Evolutionary conservation across 2,329 filamentous ascomycete genomes (phyloP).

Genomic region (Acrocalymma vagum): DNA sequence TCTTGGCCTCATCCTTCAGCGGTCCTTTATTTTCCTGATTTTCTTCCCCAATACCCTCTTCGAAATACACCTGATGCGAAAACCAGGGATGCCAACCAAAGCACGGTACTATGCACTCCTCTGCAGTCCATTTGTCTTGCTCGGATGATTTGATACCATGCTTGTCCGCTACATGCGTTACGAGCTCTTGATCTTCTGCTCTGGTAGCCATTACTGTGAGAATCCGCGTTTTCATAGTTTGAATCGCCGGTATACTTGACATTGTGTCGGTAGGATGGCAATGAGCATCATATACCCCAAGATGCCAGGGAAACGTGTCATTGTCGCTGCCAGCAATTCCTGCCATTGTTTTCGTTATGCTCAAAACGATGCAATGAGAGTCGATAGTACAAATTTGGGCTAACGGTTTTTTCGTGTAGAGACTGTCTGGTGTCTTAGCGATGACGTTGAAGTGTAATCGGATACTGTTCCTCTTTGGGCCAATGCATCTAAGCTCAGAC

Average conservation of each 20-base stretch:
- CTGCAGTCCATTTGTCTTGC: slow-evolving; percentile 31
- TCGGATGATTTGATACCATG: slow-evolving; percentile 57
- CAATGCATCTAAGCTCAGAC: too few relatives aligned
- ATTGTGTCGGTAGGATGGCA: slow-evolving; percentile 86
- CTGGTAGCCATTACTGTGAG: slow-evolving; percentile 82
- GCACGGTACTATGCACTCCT: slow-evolving; percentile 68
- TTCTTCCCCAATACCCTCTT: slow-evolving; percentile 17
- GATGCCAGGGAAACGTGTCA: slow-evolving; percentile 69
- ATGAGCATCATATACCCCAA: slow-evolving; percentile 79
- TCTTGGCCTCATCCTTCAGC: slow-evolving; percentile 55
- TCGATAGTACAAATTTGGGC: too few relatives aligned
- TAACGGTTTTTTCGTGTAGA: too few relatives aligned
- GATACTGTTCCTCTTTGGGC: too few relatives aligned
- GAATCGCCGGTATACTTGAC: slow-evolving; percentile 65
- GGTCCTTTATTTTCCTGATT: slow-evolving; percentile 50
- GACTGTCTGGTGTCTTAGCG: too few relatives aligned
- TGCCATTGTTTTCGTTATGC: too few relatives aligned
- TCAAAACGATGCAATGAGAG: too few relatives aligned
- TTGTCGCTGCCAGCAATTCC: slow-evolving; percentile 14
- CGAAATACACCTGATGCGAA: slow-evolving; percentile 73
- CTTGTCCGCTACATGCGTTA: slow-evolving; percentile 66
- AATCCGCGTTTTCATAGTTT: slow-evolving; percentile 70
- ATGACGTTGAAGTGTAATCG: too few relatives aligned
- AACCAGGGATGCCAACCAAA: slow-evolving; percentile 94
- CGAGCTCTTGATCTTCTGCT: slow-evolving; percentile 77